Evolutionary conservation across 2,329 filamentous ascomycete genomes (phyloP).

Genomic region (Diplodia intermedia): DNA sequence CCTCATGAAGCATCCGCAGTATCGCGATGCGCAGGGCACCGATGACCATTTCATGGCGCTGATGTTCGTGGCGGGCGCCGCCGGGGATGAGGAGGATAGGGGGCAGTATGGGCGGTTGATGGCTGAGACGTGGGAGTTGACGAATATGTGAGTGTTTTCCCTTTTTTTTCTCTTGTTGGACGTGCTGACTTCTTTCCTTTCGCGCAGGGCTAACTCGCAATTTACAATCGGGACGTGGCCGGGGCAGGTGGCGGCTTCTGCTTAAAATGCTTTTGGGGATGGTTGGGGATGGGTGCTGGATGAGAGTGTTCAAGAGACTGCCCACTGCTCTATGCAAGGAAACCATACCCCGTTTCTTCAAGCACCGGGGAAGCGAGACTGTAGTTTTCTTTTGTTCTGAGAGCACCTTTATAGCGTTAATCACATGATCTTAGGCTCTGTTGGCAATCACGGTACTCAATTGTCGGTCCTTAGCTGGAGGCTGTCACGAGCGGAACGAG

Average conservation of each 20-base stretch:
- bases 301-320: neutral
- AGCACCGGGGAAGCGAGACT: neutral
- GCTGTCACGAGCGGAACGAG: too few species aligned
- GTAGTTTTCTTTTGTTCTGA: neutral
- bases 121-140: slow-evolving; percentile 72
- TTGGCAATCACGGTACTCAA: neutral
- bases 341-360: neutral
- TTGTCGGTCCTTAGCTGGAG: neutral
- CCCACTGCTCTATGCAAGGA: neutral
- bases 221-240: slow-evolving; percentile 58
- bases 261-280: neutral
- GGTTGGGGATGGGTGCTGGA: too few species aligned
- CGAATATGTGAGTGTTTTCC: slow-evolving; percentile 60
- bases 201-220: slow-evolving; percentile 58
- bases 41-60: slow-evolving; percentile 75
- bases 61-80: slow-evolving; percentile 67
- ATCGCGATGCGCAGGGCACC: slow-evolving; percentile 70
- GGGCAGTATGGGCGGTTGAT: slow-evolving; percentile 52
- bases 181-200: slow-evolving; percentile 15
- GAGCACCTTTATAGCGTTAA: neutral
- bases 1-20: slow-evolving; percentile 72
- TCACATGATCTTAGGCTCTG: neutral
- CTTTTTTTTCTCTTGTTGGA: neutral
- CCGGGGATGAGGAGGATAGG: slow-evolving; percentile 50
- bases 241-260: neutral